A percentile compares a stretch with the other conserved stretches of the same genome.
phyloP scores from a whole-genome alignment of 805 yeast species.

The Yarrowia yakushimensis region DNA sequence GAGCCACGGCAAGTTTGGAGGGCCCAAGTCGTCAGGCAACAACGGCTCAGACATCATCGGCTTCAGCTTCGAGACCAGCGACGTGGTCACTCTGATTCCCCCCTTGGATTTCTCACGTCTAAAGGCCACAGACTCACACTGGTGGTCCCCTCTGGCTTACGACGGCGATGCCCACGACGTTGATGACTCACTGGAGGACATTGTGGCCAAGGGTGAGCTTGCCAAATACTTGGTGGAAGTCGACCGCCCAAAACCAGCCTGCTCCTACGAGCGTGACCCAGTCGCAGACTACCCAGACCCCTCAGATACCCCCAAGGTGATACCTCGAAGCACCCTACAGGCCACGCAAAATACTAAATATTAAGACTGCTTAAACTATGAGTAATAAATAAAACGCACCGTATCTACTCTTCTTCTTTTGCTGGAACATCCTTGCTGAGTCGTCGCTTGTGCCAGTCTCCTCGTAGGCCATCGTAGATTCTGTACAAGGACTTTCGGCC shows the following conservation, averaged over 20 bases:
- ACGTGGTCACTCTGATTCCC: neutral
- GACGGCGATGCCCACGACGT: neutral
- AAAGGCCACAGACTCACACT: neutral
- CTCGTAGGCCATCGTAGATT: neutral
- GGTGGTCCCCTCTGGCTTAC: neutral
- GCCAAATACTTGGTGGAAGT: neutral
- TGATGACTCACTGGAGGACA: neutral
- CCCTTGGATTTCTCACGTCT: neutral
- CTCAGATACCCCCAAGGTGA: neutral
- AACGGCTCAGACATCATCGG: constrained; percentile 2
- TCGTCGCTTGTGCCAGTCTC: neutral
- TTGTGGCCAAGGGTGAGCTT: neutral
- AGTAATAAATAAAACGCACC: neutral
- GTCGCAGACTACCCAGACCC: neutral
- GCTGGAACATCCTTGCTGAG: neutral
- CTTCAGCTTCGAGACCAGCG: neutral
- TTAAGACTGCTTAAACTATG: neutral
- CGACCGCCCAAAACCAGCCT: neutral
- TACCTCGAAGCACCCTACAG: neutral
- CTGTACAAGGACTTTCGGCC: constrained; percentile 36
- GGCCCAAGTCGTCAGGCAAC: constrained; percentile 5
- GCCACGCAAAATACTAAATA: too few relatives aligned
- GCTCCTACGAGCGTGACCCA: constrained; percentile 3
- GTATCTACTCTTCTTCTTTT: neutral
- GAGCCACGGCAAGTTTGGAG: constrained; percentile 13